Evolutionary conservation across 805 yeast genomes (phyloP), one percentile per base, ranked within the genome.

Genomic region (Wickerhamomyces queroliae): DNA sequence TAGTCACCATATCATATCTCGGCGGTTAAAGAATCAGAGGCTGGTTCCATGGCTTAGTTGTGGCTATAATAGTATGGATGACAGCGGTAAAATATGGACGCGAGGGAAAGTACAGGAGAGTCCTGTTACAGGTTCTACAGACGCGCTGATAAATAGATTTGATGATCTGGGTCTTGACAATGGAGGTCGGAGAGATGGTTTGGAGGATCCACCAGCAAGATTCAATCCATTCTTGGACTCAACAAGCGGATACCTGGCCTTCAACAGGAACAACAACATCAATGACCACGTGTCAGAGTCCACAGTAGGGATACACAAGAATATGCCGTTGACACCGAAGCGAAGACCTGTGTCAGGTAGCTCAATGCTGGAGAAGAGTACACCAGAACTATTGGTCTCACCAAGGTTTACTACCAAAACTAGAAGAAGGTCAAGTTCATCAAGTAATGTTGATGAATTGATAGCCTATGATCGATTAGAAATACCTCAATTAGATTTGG

Each of bases 261-360:
- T 26, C 25, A 23, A 23, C 25, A 23, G 25, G 10, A 23, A 23
- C 25, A 23, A 23, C 25, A 23, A 23, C 25, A 23, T 8, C 25
- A 23, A 23, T 11, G 11, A 23, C 25, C 25, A 29, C n/a, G 17
- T n/a, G 19, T 52, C 56, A 4, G 55, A 53, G 24, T 37, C 55
- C 1, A 52, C 53, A 2, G 35, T 45, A 42, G 12, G 47, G 17
- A 44, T 52, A 7, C 40, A 27, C 1, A 19, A 42, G 11, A 35
- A 38, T 24, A 30, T 34, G 8, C 53, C 52, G 2, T 16, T 33
- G 3, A 43, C 54, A 0, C 56, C 58, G 4, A 21, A 44, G 11
- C 35, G 47, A 21, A 38, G 58, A 27, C 37, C 52, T 0, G 33
- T 53, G 2, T 52, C 57, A 21, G 57, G 52, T 10, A 45, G 49